phyloP scores from a whole-genome alignment of 257 asterid genomes.

The Penstemon barbatus region DNA sequence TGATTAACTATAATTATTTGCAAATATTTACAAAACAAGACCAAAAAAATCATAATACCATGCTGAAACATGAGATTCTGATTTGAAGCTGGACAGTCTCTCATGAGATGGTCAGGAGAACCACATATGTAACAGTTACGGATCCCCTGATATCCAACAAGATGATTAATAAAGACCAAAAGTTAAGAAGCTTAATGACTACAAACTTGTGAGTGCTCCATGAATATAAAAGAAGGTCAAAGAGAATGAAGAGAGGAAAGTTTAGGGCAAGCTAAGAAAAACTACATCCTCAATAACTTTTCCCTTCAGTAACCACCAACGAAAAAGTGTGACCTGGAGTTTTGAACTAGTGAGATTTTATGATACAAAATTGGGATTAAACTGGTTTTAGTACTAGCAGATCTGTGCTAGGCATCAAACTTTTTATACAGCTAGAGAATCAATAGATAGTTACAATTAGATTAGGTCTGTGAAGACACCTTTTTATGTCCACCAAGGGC shows the following conservation, averaged over 20 bases:
- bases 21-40: not conserved
- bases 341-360: not conserved
- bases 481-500: constrained; percentile 52
- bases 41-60: constrained; percentile 40
- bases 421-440: not conserved
- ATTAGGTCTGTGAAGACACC: constrained; percentile 43
- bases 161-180: constrained; percentile 7
- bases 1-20: constrained; percentile 16
- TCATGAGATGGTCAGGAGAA: constrained; percentile 81
- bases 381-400: not conserved
- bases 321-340: not conserved
- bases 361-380: not conserved
- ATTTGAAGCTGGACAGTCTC: constrained; percentile 70
- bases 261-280: not conserved
- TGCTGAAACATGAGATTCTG: constrained; percentile 57
- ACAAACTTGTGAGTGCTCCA: not conserved
- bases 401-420: constrained; percentile 10
- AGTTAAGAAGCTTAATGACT: constrained; percentile 15
- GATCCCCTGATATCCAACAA: constrained; percentile 47
- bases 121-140: constrained; percentile 80
- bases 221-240: constrained; percentile 2
- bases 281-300: not conserved
- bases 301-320: not conserved
- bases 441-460: not conserved
- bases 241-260: not conserved